Evolutionary conservation across 139 green algal genomes (phyloP).

Genomic region (Haematococcus lacustris): DNA sequence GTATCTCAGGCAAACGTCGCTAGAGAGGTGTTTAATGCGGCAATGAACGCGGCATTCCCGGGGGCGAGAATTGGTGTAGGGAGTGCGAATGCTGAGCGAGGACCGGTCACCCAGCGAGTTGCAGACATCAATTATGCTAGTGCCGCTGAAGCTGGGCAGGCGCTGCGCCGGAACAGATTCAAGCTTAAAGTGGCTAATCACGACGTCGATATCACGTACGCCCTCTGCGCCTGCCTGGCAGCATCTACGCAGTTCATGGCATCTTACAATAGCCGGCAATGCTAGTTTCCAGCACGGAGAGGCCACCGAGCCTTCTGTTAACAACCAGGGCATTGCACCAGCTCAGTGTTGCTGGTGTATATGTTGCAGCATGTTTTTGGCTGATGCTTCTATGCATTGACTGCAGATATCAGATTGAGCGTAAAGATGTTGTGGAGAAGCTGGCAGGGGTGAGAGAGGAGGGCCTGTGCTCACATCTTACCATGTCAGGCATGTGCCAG

Average conservation of each 20-base stretch:
- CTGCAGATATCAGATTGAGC: slow-evolving; percentile 8
- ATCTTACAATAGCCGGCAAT: neutral
- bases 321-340: too few species aligned
- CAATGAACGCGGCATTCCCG: neutral
- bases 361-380: neutral
- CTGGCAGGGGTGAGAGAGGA: slow-evolving; percentile 3
- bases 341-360: neutral
- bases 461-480: too few species aligned
- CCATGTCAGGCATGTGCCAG: too few species aligned
- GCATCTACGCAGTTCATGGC: neutral
- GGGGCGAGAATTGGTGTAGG: slow-evolving; percentile 4
- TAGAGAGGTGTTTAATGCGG: slow-evolving; percentile 1
- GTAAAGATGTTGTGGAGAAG: slow-evolving; percentile 8
- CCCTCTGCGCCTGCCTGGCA: neutral
- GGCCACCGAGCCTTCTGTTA: neutral
- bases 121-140: slow-evolving; percentile 7
- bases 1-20: slow-evolving; percentile 7
- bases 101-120: slow-evolving; percentile 7
- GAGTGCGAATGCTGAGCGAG: slow-evolving; percentile 4
- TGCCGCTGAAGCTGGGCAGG: slow-evolving; percentile 5
- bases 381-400: too few species aligned
- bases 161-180: slow-evolving; percentile 7
- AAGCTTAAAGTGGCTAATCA: slow-evolving; percentile 9
- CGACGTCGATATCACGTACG: slow-evolving; percentile 8
- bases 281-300: neutral